These are phyloP conservation scores for Fraxinus ornus DNA, from an alignment of 305 asterid species.

Conservation along the genomic window DNA sequence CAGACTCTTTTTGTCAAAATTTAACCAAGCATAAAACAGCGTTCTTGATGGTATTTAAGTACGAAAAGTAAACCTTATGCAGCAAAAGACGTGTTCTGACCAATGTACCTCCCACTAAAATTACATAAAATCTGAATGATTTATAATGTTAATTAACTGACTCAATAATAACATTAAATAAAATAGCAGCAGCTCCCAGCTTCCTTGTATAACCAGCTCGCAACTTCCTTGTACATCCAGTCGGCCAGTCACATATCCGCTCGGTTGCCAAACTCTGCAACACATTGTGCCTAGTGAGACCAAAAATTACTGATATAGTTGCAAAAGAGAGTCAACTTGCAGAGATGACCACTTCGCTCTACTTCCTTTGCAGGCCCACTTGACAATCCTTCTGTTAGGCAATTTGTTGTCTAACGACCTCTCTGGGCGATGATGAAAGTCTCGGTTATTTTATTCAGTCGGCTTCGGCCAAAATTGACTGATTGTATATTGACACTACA, in stretches of 20 bases:
- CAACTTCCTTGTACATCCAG: not conserved
- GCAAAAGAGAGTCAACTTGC: constrained; percentile 25
- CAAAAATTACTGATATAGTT: constrained; percentile 43
- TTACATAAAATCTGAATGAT: not conserved
- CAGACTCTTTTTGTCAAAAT: not conserved
- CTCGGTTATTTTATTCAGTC: too few relatives aligned
- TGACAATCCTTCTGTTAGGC: not conserved
- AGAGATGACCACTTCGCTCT: constrained; percentile 28
- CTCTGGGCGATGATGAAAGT: too few relatives aligned
- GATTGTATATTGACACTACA: too few relatives aligned
- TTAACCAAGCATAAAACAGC: not conserved
- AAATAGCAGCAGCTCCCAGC: too few relatives aligned
- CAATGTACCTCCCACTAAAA: not conserved
- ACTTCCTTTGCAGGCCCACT: constrained; percentile 5
- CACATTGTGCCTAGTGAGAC: constrained; percentile 31
- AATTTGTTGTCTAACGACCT: too few relatives aligned
- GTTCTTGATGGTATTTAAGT: not conserved
- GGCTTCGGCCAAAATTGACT: too few relatives aligned
- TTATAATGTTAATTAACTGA: not conserved
- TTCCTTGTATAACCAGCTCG: not conserved
- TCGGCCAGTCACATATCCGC: not conserved
- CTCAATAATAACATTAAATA: not conserved
- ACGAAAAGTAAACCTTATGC: not conserved
- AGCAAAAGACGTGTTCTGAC: not conserved
- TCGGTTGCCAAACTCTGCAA: not conserved